Evolutionary conservation across 2,329 filamentous ascomycete genomes (phyloP).

Genomic region (Neurospora sp.): DNA sequence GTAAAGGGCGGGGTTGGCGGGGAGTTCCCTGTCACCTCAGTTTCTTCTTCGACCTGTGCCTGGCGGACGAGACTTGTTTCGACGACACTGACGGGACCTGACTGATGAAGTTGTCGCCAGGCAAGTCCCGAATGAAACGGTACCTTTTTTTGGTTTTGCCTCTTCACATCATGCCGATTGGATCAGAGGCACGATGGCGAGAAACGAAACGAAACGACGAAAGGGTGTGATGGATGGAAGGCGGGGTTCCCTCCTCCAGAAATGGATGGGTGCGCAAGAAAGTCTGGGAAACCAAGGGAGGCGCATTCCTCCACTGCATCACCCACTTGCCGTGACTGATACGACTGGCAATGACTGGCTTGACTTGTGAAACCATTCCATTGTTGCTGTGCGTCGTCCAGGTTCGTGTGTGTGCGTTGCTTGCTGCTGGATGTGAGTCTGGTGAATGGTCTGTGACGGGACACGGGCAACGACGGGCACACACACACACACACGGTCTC

Average conservation of each 20-base stretch:
- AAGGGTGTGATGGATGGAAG: not conserved
- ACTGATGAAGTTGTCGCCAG: not conserved
- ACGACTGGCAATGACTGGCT: not conserved
- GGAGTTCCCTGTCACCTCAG: not conserved
- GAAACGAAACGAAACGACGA: not conserved
- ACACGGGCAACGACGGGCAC: not conserved
- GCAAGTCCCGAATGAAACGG: not conserved
- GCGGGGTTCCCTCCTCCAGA: not conserved
- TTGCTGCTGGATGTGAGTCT: not conserved
- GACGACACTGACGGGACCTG: not conserved
- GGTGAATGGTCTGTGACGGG: not conserved
- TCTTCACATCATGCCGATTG: not conserved
- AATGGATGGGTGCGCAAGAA: not conserved
- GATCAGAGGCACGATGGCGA: not conserved
- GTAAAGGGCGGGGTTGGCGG: not conserved
- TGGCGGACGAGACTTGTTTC: not conserved
- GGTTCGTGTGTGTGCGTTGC: not conserved
- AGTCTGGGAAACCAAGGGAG: not conserved
- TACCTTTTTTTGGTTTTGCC: not conserved
- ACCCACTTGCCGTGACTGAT: not conserved
- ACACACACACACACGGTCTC: not conserved
- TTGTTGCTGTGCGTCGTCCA: not conserved
- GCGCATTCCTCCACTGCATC: not conserved
- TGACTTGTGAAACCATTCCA: not conserved
- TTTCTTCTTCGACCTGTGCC: not conserved